Evolutionary conservation across 163 green algal species (phyloP).

Genomic region (Volvox carteri): DNA sequence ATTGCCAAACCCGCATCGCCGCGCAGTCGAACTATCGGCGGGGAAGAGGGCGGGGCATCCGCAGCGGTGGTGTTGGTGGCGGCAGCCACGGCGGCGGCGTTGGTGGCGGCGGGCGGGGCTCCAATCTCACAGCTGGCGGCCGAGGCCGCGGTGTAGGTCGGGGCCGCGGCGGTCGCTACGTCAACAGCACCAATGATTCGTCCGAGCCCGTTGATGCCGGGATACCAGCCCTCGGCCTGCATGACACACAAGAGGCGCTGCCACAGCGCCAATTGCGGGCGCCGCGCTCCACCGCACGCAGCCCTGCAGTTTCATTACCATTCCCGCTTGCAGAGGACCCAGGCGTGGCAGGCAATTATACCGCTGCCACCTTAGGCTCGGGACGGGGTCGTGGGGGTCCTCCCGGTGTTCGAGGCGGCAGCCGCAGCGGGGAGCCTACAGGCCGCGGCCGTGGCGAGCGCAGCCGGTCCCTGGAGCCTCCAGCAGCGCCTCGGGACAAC

Average conservation of each 20-base stretch:
- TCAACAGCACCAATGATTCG: neutral
- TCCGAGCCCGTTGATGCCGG: neutral
- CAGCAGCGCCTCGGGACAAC: no score
- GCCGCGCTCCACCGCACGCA: neutral
- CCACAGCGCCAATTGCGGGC: constrained; percentile 2
- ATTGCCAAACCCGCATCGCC: no score
- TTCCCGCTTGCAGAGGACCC: neutral
- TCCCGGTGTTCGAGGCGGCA: no score
- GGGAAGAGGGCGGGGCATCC: neutral
- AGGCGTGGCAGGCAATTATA: neutral
- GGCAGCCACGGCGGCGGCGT: neutral
- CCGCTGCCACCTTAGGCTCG: neutral
- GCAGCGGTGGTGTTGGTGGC: neutral
- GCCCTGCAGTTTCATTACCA: neutral
- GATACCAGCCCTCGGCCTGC: neutral
- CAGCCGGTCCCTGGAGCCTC: neutral
- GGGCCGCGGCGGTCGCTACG: neutral
- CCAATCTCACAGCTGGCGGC: neutral
- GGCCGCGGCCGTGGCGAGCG: constrained; percentile 8
- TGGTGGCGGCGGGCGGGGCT: neutral
- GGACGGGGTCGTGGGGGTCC: neutral
- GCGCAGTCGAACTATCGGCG: neutral
- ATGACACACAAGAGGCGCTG: neutral
- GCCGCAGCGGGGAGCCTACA: neutral
- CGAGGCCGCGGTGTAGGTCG: constrained; percentile 8